Conservation (phyloP, 2,329 filamentous ascomycete genomes). For the Cytospora piceicola region DNA sequence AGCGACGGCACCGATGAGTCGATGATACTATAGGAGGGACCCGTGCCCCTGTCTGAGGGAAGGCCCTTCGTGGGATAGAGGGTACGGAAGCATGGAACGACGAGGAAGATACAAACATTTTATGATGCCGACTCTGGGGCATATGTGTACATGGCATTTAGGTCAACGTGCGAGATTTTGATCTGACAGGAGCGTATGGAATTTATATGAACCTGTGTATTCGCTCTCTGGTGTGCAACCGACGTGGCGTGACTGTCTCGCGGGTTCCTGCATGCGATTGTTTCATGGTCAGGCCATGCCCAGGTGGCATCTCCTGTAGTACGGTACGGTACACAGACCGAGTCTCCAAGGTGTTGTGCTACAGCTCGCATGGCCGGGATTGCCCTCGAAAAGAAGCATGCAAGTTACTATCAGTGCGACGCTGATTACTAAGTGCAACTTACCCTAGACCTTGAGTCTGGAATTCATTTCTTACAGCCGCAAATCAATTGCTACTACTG, state of each 20-base stretch:
- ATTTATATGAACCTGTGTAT: slow-evolving; percentile 18
- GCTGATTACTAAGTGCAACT: neutral
- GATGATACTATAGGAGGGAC: neutral
- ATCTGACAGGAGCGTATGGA: slow-evolving; percentile 23
- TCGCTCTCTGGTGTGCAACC: neutral
- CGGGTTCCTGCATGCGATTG: neutral
- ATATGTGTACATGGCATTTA: slow-evolving; percentile 24
- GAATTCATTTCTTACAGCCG: neutral
- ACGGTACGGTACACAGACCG: neutral
- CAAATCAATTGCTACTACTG: too few species aligned
- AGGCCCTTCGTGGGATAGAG: neutral
- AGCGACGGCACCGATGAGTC: neutral
- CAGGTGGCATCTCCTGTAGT: neutral
- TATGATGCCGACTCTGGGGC: slow-evolving; percentile 21
- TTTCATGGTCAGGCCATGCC: neutral
- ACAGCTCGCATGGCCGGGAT: neutral
- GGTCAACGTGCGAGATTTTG: slow-evolving; percentile 23
- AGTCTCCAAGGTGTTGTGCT: neutral
- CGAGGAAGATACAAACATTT: slow-evolving; percentile 3
- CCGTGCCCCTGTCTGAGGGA: neutral
- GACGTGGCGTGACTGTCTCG: neutral
- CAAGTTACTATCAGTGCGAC: too few species aligned
- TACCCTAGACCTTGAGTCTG: neutral
- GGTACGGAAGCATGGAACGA: neutral
- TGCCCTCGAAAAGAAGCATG: neutral